Percentiles rank a stretch among this genome's conserved stretches.
phyloP scores from a whole-genome alignment of 2,329 filamentous ascomycete genomes.

The Cadophora luteo-olivacea region DNA sequence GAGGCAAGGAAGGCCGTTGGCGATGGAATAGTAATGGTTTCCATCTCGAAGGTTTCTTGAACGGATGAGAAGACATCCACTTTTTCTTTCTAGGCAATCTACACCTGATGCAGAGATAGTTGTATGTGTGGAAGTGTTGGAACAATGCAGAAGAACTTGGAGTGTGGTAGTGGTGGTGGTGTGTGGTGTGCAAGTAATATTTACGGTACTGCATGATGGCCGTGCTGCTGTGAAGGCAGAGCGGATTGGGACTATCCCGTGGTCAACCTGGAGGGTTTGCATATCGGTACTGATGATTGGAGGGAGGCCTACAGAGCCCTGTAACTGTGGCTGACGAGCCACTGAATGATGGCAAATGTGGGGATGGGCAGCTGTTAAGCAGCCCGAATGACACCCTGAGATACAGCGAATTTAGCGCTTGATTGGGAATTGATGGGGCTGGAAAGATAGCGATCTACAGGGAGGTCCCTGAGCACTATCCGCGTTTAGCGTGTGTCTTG shows the following conservation, averaged over 20 bases:
- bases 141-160: not conserved
- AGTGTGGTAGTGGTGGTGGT: not conserved
- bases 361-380: not conserved
- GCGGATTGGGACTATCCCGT: slow-evolving; percentile 8
- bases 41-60: slow-evolving; percentile 50
- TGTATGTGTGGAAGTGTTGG: not conserved
- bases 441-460: slow-evolving; percentile 17
- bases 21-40: slow-evolving; percentile 65
- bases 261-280: slow-evolving; percentile 2
- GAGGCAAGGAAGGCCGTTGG: slow-evolving; percentile 59
- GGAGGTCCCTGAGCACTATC: not conserved
- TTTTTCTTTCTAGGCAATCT: not conserved
- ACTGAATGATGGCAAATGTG: slow-evolving; percentile 2
- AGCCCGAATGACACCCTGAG: not conserved
- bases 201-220: not conserved
- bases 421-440: not conserved
- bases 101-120: not conserved
- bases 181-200: not conserved
- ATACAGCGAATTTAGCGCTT: not conserved
- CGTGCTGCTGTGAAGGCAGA: not conserved
- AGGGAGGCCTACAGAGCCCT: not conserved
- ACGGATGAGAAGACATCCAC: slow-evolving; percentile 20
- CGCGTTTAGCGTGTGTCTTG: not conserved
- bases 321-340: slow-evolving; percentile 2
- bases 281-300: not conserved